Evolutionary conservation across 768 basidiomycete species (phyloP).

Genomic region (Leucocoprinus birnbaumii): DNA sequence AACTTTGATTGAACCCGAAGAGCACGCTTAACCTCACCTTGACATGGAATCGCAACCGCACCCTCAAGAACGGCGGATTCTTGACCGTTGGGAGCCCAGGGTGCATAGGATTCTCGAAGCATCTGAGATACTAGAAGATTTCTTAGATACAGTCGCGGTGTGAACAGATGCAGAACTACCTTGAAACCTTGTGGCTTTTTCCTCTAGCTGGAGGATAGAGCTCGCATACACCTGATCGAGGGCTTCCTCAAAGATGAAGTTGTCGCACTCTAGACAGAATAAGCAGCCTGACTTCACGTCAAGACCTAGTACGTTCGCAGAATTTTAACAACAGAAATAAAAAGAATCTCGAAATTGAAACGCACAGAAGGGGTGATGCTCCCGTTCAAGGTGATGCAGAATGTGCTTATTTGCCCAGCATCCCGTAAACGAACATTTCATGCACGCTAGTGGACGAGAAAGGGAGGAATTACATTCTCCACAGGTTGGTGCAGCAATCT

Average conservation of each 20-base stretch:
- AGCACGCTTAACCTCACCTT: constrained; percentile 47
- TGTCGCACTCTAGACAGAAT: constrained; percentile 71
- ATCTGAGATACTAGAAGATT: constrained; percentile 30
- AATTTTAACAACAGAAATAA: not conserved
- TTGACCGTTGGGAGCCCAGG: constrained; percentile 36
- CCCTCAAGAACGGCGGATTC: constrained; percentile 45
- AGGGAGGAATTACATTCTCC: constrained; percentile 54
- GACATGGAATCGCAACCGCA: constrained; percentile 59
- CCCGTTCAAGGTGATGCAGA: constrained; percentile 50
- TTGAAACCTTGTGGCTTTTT: constrained; percentile 59
- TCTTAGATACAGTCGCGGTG: not conserved
- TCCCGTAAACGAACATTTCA: constrained; percentile 67
- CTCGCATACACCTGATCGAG: constrained; percentile 46
- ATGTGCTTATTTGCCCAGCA: constrained; percentile 69
- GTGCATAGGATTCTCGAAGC: constrained; percentile 30
- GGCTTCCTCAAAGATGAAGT: constrained; percentile 63
- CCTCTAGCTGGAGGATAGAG: constrained; percentile 51
- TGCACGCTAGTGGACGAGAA: constrained; percentile 66
- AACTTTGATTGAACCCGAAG: not conserved
- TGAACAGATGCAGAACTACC: constrained; percentile 29
- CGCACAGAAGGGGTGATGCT: constrained; percentile 67
- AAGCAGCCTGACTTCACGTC: constrained; percentile 74
- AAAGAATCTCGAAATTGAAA: constrained; percentile 12
- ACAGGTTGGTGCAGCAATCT: constrained; percentile 58
- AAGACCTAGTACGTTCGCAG: constrained; percentile 44